These are phyloP conservation scores for Lentinula raphanica DNA, from an alignment of 768 basidiomycete species.

Conservation along the genomic window DNA sequence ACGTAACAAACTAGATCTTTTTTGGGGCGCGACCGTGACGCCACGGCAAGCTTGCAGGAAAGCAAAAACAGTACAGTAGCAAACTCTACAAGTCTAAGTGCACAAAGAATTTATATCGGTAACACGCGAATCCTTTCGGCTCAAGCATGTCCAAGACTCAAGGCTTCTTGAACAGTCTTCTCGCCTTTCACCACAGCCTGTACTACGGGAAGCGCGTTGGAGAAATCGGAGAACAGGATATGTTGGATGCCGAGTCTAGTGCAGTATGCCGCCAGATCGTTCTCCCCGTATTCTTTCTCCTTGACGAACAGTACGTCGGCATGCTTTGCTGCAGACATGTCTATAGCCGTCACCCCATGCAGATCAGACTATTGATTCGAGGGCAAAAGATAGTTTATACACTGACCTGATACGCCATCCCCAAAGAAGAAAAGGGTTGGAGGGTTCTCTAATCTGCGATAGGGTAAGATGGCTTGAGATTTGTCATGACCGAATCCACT, in stretches of 20 bases:
- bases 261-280: conserved; percentile 85
- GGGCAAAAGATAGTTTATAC: background rate
- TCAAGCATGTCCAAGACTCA: conserved; percentile 7
- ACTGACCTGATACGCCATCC: conserved; percentile 89
- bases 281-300: conserved; percentile 67
- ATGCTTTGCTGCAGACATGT: conserved; percentile 87
- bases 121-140: no score
- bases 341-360: conserved; percentile 30
- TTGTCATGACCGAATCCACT: conserved; percentile 96
- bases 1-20: no score
- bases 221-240: conserved; percentile 71
- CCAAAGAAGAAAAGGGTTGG: conserved; percentile 96
- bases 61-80: no score
- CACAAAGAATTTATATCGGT: no score
- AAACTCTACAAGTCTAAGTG: no score
- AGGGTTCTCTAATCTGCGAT: conserved; percentile 59
- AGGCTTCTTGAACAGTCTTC: conserved; percentile 52
- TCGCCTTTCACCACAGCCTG: conserved; percentile 67
- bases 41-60: no score
- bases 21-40: no score
- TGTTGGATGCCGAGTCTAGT: conserved; percentile 72
- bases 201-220: conserved; percentile 54
- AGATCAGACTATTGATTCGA: background rate
- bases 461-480: conserved; percentile 89
- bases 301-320: conserved; percentile 97